Conservation (phyloP, 1,139 yeast genomes). For the Suhomyces choctaworum region DNA sequence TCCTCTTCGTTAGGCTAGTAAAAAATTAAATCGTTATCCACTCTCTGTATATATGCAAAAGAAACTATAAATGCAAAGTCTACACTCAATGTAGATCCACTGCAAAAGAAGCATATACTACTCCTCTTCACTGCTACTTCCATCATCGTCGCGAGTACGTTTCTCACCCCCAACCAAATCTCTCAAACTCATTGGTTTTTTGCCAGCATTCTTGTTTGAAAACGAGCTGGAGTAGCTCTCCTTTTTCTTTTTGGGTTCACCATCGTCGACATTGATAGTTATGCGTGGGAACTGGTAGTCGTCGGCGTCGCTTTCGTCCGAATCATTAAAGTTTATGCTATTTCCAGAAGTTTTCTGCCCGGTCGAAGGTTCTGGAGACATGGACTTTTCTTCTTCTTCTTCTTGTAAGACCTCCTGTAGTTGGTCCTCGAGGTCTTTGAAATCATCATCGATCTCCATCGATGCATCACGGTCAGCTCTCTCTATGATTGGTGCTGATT, state of each 20-base stretch:
- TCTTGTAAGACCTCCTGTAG: constrained; percentile 44
- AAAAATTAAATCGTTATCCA: neutral
- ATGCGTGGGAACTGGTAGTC: constrained; percentile 25
- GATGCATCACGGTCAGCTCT: constrained; percentile 13
- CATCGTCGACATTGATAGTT: constrained; percentile 23
- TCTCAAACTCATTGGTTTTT: constrained; percentile 43
- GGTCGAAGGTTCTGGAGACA: constrained; percentile 4
- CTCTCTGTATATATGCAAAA: neutral
- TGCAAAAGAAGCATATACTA: constrained; percentile 14
- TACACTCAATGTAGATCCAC: constrained; percentile 5
- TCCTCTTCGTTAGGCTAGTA: constrained; percentile 17
- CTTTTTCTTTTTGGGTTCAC: constrained; percentile 1
- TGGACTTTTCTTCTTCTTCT: constrained; percentile 14
- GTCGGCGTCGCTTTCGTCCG: constrained; percentile 34
- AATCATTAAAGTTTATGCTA: constrained; percentile 13
- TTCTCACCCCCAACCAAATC: constrained; percentile 35
- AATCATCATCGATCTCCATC: constrained; percentile 41
- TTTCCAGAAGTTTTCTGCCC: neutral
- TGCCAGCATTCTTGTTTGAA: constrained; percentile 9
- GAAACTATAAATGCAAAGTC: neutral
- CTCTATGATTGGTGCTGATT: constrained; percentile 14
- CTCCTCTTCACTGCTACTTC: constrained; percentile 46
- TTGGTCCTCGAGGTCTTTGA: constrained; percentile 47
- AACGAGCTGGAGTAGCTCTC: constrained; percentile 4
- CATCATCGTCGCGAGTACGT: constrained; percentile 28